Evolutionary conservation across 169 alveolate genomes (phyloP).

Genomic region (Cyclospora cayetanensis): DNA sequence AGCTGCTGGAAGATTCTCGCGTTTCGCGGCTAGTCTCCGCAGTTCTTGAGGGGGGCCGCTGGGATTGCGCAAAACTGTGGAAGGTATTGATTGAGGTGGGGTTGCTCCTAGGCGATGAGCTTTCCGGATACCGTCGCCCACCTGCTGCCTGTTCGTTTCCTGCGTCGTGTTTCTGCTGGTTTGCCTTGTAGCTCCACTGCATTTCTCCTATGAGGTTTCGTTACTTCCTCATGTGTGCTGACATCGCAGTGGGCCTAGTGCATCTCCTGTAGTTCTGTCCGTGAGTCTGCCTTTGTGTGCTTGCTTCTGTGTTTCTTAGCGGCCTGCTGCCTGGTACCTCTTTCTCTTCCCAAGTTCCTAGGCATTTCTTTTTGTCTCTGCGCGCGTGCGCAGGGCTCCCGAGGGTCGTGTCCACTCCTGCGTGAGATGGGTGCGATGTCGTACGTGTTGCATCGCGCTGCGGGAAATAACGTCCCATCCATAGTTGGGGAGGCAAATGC

Average conservation of each 20-base stretch:
- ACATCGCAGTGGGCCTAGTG: not conserved
- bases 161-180: not conserved
- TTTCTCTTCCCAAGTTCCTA: not conserved
- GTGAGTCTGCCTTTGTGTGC: not conserved
- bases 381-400: constrained; percentile 25
- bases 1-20: not conserved
- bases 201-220: too few relatives aligned
- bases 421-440: not conserved
- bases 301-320: not conserved
- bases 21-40: not conserved
- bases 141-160: not conserved
- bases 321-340: not conserved
- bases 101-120: not conserved
- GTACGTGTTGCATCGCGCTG: not conserved
- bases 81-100: constrained; percentile 21
- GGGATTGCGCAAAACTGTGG: constrained; percentile 31
- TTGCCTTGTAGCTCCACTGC: too few relatives aligned
- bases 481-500: not conserved
- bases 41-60: not conserved
- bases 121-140: too few relatives aligned
- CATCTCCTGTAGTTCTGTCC: not conserved
- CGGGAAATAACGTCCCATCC: not conserved
- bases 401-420: constrained; percentile 16
- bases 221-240: not conserved
- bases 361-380: not conserved